A percentile compares a stretch with the other conserved stretches of the same genome.
Evolutionary conservation across 2,329 filamentous ascomycete species (phyloP).

Genomic region (Diaporthe sp.): DNA sequence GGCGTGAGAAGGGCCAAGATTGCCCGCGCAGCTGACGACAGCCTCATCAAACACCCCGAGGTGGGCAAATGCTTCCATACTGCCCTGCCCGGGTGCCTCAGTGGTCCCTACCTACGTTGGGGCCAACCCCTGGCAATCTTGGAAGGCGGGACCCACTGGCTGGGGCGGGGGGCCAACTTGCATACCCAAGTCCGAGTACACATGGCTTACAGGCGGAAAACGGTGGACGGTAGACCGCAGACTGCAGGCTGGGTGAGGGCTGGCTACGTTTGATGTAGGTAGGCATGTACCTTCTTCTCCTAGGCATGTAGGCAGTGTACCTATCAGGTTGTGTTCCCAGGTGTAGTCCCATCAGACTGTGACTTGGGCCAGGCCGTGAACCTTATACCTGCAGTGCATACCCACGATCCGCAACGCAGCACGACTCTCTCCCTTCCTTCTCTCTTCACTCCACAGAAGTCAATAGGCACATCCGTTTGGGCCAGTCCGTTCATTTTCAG

Average conservation of each 20-base stretch:
- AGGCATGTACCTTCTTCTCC: not conserved
- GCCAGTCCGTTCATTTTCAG: constrained; percentile 41
- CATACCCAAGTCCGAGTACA: not conserved
- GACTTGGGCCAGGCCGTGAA: constrained; percentile 11
- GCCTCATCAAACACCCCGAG: constrained; percentile 18
- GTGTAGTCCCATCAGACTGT: too few relatives aligned
- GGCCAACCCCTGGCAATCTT: constrained; percentile 27
- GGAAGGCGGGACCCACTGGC: constrained; percentile 22
- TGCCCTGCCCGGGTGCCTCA: constrained; percentile 13
- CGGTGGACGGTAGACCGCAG: not conserved
- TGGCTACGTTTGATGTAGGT: not conserved
- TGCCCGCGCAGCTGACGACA: constrained; percentile 19
- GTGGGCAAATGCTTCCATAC: not conserved
- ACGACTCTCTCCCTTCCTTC: not conserved
- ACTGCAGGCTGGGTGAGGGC: not conserved
- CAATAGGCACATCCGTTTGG: constrained; percentile 33
- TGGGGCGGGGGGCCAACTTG: not conserved
- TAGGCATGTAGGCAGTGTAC: too few relatives aligned
- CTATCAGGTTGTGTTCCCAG: too few relatives aligned
- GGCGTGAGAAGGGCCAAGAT: constrained; percentile 15
- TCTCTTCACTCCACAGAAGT: constrained; percentile 32
- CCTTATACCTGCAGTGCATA: constrained; percentile 42
- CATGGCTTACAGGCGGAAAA: constrained; percentile 16
- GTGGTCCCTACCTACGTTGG: not conserved
- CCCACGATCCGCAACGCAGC: constrained; percentile 23